Evolutionary conservation across 352 stramenopile species (phyloP), one percentile per base, ranked within the genome.

Genomic region (Phytopythium cucurbitacearum): DNA sequence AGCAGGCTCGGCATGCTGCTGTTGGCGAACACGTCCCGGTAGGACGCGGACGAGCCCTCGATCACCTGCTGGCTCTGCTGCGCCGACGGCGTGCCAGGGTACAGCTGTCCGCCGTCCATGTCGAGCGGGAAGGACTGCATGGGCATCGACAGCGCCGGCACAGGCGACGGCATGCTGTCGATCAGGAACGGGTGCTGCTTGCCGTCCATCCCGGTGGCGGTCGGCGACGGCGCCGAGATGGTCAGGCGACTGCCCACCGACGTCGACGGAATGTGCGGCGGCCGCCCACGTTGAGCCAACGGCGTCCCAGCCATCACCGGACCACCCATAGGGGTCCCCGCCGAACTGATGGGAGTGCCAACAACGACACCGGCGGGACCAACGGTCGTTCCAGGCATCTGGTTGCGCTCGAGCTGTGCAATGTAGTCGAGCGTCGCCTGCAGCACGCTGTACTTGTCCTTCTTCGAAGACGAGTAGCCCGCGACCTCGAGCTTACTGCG

Each of bases 401-500:
- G 75, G 62, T 88, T 85, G 49, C 66, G 69, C 56, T 93, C 82
- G 33, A 93, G 72, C 50, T 82, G 76, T 5, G 53, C 69, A 54
- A 93, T 89, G 68, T 93, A 93, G 59, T 90, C 82, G 50, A 93
- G 76, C 48, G 82, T 93, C 16, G 82, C 80, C 53, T 90, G 80
- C 12, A 93, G 68, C 46, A 93, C 81, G 46, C 76, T 89, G 64
- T 89, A 89, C 63, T 93, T 93, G 74, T 93, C 82, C 57, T 89
- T 93, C 70, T 91, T 93, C 47, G 73, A 83, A 5, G 73, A 85
- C 38, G 71, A 72, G 63, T 89, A 91, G 33, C 80, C 80, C 7
- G 75, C 82, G 5, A 44, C 65, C 49, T 93, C 82, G 16, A 93
- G 78, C 53, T 89, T 93, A 48, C 70, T 71, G 39, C 80, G 75